phyloP scores from a whole-genome alignment of 2,329 filamentous ascomycete genomes.

The Cladosporium sphaerospermum region DNA sequence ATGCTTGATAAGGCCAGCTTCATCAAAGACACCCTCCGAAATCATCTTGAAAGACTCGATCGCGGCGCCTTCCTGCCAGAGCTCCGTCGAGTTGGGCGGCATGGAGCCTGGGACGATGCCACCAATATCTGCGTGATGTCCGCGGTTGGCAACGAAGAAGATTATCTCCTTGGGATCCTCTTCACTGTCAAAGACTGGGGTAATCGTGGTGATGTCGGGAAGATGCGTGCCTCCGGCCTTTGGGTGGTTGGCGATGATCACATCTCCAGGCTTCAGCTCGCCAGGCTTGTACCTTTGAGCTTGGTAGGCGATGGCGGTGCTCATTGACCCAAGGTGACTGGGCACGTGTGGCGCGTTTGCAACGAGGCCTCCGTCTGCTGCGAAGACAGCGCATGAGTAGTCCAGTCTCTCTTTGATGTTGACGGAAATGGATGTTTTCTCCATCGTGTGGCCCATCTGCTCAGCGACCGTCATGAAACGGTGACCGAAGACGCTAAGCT shows the following conservation, averaged over 20 bases:
- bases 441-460: constrained; percentile 53
- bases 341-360: constrained; percentile 40
- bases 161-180: constrained; percentile 35
- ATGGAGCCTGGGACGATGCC: constrained; percentile 37
- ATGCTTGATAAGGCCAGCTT: constrained; percentile 26
- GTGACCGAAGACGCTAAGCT: constrained; percentile 50
- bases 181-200: constrained; percentile 32
- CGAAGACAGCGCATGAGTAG: constrained; percentile 41
- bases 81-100: constrained; percentile 37
- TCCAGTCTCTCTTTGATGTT: constrained; percentile 42
- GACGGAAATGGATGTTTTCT: constrained; percentile 50
- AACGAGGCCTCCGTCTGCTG: constrained; percentile 37
- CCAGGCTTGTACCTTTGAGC: constrained; percentile 38
- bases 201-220: constrained; percentile 39
- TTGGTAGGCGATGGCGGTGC: constrained; percentile 36
- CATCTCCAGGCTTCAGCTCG: constrained; percentile 35
- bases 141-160: constrained; percentile 37
- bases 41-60: constrained; percentile 26
- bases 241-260: constrained; percentile 38
- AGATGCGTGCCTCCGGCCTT: constrained; percentile 36
- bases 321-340: constrained; percentile 40
- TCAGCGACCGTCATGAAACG: constrained; percentile 56
- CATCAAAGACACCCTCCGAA: constrained; percentile 36
- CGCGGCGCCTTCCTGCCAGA: constrained; percentile 42
- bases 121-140: constrained; percentile 38